Evolutionary conservation across 208 protist species (phyloP).

Genomic region (Blechomonas ayalai): DNA sequence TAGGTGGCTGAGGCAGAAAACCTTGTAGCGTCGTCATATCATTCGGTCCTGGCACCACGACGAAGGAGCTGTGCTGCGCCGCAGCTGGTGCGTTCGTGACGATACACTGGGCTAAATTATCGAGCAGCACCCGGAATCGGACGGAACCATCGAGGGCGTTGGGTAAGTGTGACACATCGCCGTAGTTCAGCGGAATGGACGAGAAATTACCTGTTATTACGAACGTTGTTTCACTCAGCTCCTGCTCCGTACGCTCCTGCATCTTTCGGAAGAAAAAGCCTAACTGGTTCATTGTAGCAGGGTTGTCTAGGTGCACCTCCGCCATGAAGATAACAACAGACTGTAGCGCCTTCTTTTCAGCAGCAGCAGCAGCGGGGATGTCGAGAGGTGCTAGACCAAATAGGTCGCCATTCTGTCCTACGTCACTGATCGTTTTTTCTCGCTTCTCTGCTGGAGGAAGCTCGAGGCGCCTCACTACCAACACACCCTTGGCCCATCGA

Average conservation of each 20-base stretch:
- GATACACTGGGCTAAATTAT: slow-evolving; percentile 49
- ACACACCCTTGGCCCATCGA: slow-evolving; percentile 32
- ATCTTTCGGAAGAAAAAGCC: slow-evolving; percentile 70
- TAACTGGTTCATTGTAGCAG: slow-evolving; percentile 39
- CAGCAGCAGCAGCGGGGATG: slow-evolving; percentile 22
- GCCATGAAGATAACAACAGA: slow-evolving; percentile 74
- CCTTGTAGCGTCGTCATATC: slow-evolving; percentile 67
- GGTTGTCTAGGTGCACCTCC: slow-evolving; percentile 74
- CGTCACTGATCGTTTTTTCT: slow-evolving; percentile 44
- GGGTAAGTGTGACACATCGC: slow-evolving; percentile 72
- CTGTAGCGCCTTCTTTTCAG: slow-evolving; percentile 63
- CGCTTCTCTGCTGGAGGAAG: slow-evolving; percentile 73
- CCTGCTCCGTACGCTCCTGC: slow-evolving; percentile 68
- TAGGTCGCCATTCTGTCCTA: slow-evolving; percentile 42
- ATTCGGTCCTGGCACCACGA: slow-evolving; percentile 69
- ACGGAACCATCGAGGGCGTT: slow-evolving; percentile 57
- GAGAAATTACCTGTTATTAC: slow-evolving; percentile 77
- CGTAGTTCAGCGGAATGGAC: slow-evolving; percentile 53
- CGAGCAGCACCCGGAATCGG: slow-evolving; percentile 32
- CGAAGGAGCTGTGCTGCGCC: slow-evolving; percentile 70
- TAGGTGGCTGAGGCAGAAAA: slow-evolving; percentile 62
- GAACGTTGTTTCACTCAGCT: slow-evolving; percentile 74
- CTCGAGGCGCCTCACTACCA: slow-evolving; percentile 39
- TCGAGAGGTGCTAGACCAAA: slow-evolving; percentile 65
- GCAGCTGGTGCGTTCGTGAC: slow-evolving; percentile 51